Evolutionary conservation across 306 rosid genomes (phyloP).

Genomic region (Hippophae rhamnoides): DNA sequence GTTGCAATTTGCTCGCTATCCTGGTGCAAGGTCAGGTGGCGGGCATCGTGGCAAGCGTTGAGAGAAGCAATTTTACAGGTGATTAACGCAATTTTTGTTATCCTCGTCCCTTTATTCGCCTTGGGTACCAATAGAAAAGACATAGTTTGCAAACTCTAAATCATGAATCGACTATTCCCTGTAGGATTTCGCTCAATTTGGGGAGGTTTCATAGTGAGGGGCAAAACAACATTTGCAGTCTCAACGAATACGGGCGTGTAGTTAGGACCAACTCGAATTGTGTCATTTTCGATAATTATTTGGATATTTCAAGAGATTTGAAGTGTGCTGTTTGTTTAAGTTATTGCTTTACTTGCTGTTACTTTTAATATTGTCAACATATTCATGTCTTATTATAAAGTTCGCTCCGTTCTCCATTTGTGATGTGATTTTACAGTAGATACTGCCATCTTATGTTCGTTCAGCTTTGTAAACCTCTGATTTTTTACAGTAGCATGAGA

Average conservation of each 20-base stretch:
- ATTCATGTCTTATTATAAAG: background rate
- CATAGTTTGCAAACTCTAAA: conserved; percentile 44
- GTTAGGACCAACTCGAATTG: no score
- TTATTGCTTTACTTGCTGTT: no score
- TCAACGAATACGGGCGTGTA: no score
- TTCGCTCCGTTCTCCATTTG: background rate
- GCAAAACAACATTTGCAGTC: no score
- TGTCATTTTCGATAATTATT: no score
- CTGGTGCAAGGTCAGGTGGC: conserved; percentile 98
- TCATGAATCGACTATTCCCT: conserved; percentile 48
- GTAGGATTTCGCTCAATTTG: conserved; percentile 58
- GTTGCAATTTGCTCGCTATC: conserved; percentile 95
- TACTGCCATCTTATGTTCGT: no score
- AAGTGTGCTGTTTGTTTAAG: no score
- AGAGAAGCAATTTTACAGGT: conserved; percentile 58
- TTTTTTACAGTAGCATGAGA: no score
- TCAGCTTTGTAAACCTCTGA: no score
- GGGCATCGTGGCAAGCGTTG: conserved; percentile 94
- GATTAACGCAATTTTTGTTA: conserved; percentile 42
- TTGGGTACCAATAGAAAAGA: conserved; percentile 28
- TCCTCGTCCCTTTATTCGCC: conserved; percentile 32
- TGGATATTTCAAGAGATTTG: no score
- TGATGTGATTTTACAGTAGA: background rate
- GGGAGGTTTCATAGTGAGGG: background rate
- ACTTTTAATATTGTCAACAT: no score